These are phyloP conservation scores for Dimocarpus longan DNA, from an alignment of 345 rosid species.

Conservation along the genomic window DNA sequence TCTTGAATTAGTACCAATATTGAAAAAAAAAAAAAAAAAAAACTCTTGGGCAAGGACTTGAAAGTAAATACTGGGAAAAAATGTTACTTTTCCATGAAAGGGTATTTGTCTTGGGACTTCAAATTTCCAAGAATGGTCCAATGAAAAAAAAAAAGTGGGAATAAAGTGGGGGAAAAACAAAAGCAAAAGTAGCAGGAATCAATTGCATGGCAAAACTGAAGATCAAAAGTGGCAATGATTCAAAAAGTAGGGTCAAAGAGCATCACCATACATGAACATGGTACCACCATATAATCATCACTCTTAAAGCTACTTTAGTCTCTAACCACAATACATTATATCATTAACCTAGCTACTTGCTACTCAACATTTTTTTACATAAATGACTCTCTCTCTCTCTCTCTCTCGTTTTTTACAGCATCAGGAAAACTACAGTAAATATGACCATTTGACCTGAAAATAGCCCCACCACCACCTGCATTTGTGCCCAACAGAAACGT, in stretches of 20 bases:
- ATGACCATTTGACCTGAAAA: conserved; percentile 33
- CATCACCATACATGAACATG: conserved; percentile 8
- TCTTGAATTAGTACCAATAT: too few species aligned
- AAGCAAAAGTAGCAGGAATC: conserved; percentile 13
- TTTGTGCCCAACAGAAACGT: conserved; percentile 13
- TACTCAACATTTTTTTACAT: conserved; percentile 6
- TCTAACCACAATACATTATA: conserved; percentile 18
- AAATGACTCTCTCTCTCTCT: conserved; percentile 8
- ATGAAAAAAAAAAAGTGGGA: too few species aligned
- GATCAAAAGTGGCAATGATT: conserved; percentile 32
- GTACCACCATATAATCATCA: conserved; percentile 15
- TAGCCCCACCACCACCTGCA: conserved; percentile 52
- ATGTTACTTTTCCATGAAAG: not conserved
- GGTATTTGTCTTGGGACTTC: not conserved
- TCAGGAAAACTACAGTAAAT: conserved; percentile 27
- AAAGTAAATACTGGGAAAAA: too few species aligned
- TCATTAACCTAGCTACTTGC: not conserved
- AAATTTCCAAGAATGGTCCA: not conserved
- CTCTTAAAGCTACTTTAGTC: conserved; percentile 38
- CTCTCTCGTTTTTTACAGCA: conserved; percentile 20
- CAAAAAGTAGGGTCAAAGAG: conserved; percentile 24
- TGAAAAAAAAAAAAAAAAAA: too few species aligned
- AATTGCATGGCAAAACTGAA: conserved; percentile 37
- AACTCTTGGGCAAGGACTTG: too few species aligned
- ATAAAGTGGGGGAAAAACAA: not conserved